phyloP scores from a whole-genome alignment of 2,329 filamentous ascomycete genomes.

The Pseudogymnoascus sp. region DNA sequence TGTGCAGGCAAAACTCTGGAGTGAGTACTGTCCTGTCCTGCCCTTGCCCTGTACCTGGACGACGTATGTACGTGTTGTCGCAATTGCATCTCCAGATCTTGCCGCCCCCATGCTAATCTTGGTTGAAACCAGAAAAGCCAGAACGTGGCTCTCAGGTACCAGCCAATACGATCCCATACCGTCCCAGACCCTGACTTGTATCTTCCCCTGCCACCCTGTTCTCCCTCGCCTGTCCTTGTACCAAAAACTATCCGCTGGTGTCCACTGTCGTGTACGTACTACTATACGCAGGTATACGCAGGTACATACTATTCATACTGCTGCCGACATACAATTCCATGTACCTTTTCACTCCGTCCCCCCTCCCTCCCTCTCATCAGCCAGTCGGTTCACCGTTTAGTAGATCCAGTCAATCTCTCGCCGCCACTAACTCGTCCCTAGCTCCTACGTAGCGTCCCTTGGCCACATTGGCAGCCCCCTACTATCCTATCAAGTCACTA shows the following conservation, averaged over 20 bases:
- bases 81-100: not conserved
- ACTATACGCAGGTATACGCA: not conserved
- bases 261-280: not conserved
- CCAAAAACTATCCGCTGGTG: not conserved
- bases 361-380: not conserved
- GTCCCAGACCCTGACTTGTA: not conserved
- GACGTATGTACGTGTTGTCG: not conserved
- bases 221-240: not conserved
- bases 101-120: not conserved
- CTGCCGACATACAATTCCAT: not conserved
- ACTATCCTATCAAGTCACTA: not conserved
- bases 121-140: constrained; percentile 3
- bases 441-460: not conserved
- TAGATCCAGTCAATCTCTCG: constrained; percentile 7
- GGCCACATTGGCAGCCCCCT: not conserved
- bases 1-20: not conserved
- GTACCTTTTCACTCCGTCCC: not conserved
- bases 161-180: not conserved
- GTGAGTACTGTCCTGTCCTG: no score
- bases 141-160: constrained; percentile 5
- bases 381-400: not conserved
- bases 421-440: not conserved
- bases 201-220: not conserved
- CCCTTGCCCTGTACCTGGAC: no score
- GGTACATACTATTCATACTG: not conserved